Evolutionary conservation across 176 grass and related monocot genomes (phyloP).

Genomic region (Carex cristatella): DNA sequence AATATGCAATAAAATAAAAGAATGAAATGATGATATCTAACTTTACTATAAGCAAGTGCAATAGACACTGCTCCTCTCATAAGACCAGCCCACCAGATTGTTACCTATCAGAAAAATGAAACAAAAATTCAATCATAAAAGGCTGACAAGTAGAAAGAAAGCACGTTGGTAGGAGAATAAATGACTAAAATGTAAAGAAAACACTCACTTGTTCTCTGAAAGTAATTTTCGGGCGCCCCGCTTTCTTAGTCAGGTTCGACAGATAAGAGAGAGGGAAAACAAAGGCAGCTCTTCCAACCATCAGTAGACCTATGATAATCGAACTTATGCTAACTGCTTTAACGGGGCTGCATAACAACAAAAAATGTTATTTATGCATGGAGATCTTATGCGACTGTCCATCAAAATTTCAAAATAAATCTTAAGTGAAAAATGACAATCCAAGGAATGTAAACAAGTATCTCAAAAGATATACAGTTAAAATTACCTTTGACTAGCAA

Average conservation of each 20-base stretch:
- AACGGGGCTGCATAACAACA: constrained; percentile 56
- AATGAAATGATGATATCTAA: constrained; percentile 26
- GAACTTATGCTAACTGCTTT: constrained; percentile 61
- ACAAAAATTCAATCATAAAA: constrained; percentile 12
- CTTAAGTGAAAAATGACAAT: neutral
- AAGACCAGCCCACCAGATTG: constrained; percentile 93
- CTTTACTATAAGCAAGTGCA: constrained; percentile 90
- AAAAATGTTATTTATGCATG: neutral
- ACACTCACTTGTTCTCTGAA: constrained; percentile 75
- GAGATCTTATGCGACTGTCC: constrained; percentile 23
- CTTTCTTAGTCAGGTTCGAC: constrained; percentile 70
- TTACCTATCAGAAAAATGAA: constrained; percentile 41
- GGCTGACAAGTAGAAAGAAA: constrained; percentile 3
- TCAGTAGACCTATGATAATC: constrained; percentile 60
- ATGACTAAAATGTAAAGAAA: neutral
- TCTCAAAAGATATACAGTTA: neutral
- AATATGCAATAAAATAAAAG: neutral
- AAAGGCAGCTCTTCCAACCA: constrained; percentile 82
- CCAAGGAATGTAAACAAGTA: neutral
- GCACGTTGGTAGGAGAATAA: neutral
- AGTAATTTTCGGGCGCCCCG: constrained; percentile 50
- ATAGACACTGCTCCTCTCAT: constrained; percentile 95
- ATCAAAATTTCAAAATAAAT: constrained; percentile 30
- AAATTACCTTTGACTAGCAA: constrained; percentile 53
- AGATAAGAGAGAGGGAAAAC: constrained; percentile 66